Conservation (phyloP, 768 basidiomycete species). For the Hydnomerulius pinastri region DNA sequence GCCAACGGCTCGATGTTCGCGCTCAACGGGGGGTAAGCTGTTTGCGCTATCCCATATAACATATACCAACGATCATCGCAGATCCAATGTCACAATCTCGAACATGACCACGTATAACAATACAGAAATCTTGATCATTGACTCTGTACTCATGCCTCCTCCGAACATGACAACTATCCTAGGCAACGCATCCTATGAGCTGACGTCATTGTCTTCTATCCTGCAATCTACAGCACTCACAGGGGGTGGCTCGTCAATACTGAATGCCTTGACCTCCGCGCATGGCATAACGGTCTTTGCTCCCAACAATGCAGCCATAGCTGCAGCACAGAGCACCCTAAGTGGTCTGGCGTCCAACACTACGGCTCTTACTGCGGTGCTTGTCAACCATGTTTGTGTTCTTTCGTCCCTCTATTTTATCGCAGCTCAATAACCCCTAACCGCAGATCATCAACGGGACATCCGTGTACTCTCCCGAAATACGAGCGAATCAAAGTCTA, state of each 20-base stretch:
- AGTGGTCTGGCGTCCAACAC: slow-evolving; percentile 42
- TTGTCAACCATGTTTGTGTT: slow-evolving; percentile 60
- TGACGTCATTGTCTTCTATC: slow-evolving; percentile 33
- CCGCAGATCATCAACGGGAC: slow-evolving; percentile 66
- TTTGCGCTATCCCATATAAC: neutral
- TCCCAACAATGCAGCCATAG: slow-evolving; percentile 55
- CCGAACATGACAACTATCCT: slow-evolving; percentile 46
- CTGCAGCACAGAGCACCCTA: slow-evolving; percentile 34
- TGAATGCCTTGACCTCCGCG: slow-evolving; percentile 35
- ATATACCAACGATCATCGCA: slow-evolving; percentile 11
- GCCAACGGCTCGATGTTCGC: slow-evolving; percentile 43
- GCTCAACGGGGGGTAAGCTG: slow-evolving; percentile 50
- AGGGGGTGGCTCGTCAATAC: slow-evolving; percentile 22
- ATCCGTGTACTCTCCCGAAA: slow-evolving; percentile 57
- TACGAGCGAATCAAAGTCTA: slow-evolving; percentile 38
- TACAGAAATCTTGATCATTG: slow-evolving; percentile 49
- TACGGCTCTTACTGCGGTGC: slow-evolving; percentile 44
- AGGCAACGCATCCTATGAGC: slow-evolving; percentile 37
- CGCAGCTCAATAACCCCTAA: neutral
- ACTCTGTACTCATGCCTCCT: slow-evolving; percentile 56
- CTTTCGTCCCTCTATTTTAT: neutral
- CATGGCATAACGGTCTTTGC: slow-evolving; percentile 69
- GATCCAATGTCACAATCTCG: slow-evolving; percentile 37
- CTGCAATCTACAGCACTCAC: slow-evolving; percentile 21
- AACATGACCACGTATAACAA: slow-evolving; percentile 41